phyloP scores from a whole-genome alignment of 768 basidiomycete genomes.

The Cyathus striatus region DNA sequence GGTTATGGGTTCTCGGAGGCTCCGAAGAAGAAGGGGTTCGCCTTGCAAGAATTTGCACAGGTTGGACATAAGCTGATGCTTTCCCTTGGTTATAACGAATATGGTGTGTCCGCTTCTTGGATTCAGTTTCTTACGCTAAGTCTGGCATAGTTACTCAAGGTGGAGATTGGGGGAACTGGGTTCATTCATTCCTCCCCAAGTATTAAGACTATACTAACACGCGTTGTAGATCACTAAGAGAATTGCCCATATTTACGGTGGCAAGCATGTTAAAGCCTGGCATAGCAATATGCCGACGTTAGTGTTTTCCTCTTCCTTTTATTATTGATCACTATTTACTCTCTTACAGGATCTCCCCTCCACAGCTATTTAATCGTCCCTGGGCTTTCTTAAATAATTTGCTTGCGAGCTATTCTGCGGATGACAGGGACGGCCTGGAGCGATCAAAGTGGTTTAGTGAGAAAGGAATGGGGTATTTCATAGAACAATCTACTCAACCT shows the following conservation, averaged over 20 bases:
- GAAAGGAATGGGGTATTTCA: conserved; percentile 31
- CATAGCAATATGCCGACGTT: conserved; percentile 43
- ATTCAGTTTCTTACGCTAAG: background rate
- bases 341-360: conserved; percentile 7
- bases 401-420: conserved; percentile 18
- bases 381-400: conserved; percentile 16
- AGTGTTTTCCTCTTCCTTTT: conserved; percentile 7
- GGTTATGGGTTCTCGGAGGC: conserved; percentile 55
- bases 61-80: conserved; percentile 45
- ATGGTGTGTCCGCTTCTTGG: conserved; percentile 21
- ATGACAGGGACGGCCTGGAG: conserved; percentile 28
- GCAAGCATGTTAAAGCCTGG: conserved; percentile 41
- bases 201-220: conserved; percentile 10
- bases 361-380: conserved; percentile 14
- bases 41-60: conserved; percentile 12
- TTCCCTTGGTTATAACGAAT: conserved; percentile 43
- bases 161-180: conserved; percentile 42
- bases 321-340: background rate
- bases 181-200: conserved; percentile 11
- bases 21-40: conserved; percentile 41
- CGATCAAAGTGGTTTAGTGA: conserved; percentile 20
- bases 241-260: conserved; percentile 31
- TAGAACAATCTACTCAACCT: conserved; percentile 38
- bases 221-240: conserved; percentile 12
- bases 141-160: conserved; percentile 34